Conservation (phyloP, 768 basidiomycete species). For the Mycena leptocephala region DNA sequence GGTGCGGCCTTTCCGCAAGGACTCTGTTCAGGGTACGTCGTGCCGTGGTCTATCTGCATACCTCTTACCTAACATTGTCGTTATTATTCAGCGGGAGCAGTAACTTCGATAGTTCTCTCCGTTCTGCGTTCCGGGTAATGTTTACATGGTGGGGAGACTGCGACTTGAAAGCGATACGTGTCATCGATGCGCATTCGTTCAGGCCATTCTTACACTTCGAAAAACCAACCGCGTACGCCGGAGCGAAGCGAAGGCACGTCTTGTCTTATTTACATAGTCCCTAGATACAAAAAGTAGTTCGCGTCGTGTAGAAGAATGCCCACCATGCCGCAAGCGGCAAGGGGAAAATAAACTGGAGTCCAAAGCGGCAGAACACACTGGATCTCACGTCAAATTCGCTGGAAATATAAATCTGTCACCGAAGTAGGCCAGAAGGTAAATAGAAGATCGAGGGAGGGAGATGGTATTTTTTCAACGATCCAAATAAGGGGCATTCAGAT, state of each 20-base stretch:
- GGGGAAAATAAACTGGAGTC: too few relatives aligned
- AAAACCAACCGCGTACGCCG: constrained; percentile 2
- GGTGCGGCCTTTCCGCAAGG: background rate
- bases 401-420: too few relatives aligned
- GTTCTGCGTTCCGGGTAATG: background rate
- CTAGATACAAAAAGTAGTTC: too few relatives aligned
- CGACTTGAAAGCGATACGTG: background rate
- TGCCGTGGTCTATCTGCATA: background rate
- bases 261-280: too few relatives aligned
- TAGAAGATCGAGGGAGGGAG: too few relatives aligned
- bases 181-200: background rate
- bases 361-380: too few relatives aligned
- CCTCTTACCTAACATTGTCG: background rate
- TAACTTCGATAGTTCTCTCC: background rate
- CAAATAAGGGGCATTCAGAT: too few relatives aligned
- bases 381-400: too few relatives aligned
- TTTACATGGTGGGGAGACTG: background rate
- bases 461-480: too few relatives aligned
- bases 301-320: too few relatives aligned
- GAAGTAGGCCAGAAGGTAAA: too few relatives aligned
- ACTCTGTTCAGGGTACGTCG: background rate
- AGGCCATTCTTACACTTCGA: constrained; percentile 5
- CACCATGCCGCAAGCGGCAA: too few relatives aligned
- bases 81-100: background rate
- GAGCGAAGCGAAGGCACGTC: constrained; percentile 1